Percentiles rank a stretch among this genome's conserved stretches.
Evolutionary conservation across 305 asterid genomes (phyloP).

Genomic region (Fraxinus baroniana): DNA sequence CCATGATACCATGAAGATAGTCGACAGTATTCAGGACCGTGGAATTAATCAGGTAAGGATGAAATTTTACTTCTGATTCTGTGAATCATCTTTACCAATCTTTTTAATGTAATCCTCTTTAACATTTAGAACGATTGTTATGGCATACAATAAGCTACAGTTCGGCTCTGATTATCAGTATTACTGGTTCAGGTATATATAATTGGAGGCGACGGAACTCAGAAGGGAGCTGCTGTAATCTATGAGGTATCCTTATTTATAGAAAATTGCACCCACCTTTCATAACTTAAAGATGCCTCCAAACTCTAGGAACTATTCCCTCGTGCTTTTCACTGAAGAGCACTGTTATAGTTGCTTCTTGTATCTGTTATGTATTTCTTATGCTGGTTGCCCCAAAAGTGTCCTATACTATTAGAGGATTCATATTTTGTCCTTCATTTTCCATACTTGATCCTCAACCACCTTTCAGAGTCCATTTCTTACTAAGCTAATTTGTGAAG

Average conservation of each 20-base stretch:
- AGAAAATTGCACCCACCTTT: conserved; percentile 8
- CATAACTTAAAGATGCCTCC: conserved; percentile 5
- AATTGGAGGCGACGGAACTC: conserved; percentile 98
- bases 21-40: conserved; percentile 95
- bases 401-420: background rate
- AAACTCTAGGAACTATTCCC: background rate
- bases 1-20: conserved; percentile 82
- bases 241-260: conserved; percentile 55
- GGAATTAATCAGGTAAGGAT: conserved; percentile 84
- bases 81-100: conserved; percentile 10
- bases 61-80: background rate
- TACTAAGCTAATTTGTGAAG: background rate
- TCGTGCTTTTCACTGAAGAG: background rate
- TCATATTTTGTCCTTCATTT: conserved; percentile 5
- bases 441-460: conserved; percentile 11
- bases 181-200: conserved; percentile 65
- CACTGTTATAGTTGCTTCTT: background rate
- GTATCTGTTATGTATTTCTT: background rate
- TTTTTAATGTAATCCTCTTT: conserved; percentile 10
- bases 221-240: conserved; percentile 82
- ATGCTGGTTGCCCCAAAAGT: background rate
- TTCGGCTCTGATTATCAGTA: conserved; percentile 27
- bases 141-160: conserved; percentile 15
- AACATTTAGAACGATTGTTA: conserved; percentile 8
- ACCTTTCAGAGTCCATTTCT: background rate